Percentiles rank a stretch among this genome's conserved stretches.
phyloP scores from a whole-genome alignment of 768 basidiomycete genomes.

The Dacryopinax primogenitus region DNA sequence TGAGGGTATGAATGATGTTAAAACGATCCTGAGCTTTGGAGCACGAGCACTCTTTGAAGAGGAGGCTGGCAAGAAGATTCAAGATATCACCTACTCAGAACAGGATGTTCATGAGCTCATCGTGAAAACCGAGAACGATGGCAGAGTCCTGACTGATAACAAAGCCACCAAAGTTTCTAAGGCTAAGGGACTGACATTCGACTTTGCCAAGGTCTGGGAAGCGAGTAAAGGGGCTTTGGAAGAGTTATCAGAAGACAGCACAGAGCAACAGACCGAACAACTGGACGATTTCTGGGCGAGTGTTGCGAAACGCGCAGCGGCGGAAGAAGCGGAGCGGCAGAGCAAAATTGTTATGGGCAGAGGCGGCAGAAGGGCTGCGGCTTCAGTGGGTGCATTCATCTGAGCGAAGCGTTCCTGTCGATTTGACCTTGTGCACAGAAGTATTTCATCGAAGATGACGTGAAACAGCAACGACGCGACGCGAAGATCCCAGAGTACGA shows the following conservation, averaged over 20 bases:
- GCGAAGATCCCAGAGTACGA: not conserved
- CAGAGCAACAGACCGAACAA: constrained; percentile 33
- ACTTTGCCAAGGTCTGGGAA: constrained; percentile 87
- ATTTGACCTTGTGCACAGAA: not conserved
- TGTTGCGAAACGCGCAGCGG: constrained; percentile 42
- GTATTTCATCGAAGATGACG: not conserved
- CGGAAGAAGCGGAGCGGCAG: constrained; percentile 29
- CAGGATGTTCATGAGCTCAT: constrained; percentile 77
- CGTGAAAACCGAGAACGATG: constrained; percentile 67
- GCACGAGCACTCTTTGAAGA: constrained; percentile 74
- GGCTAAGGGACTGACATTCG: constrained; percentile 51
- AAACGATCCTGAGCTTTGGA: constrained; percentile 79
- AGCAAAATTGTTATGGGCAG: not conserved
- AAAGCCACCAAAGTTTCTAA: constrained; percentile 31
- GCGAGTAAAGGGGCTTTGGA: constrained; percentile 60
- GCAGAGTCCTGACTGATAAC: constrained; percentile 23
- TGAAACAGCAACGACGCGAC: not conserved
- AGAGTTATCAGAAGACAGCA: constrained; percentile 45
- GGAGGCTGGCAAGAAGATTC: constrained; percentile 35
- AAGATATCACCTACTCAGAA: constrained; percentile 68
- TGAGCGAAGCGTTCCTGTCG: not conserved
- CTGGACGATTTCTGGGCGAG: constrained; percentile 66
- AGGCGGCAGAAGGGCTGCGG: not conserved
- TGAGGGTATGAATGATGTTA: constrained; percentile 62
- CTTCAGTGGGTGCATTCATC: not conserved